A percentile compares a stretch with the other conserved stretches of the same genome.
These are phyloP conservation scores for Mucor mucedo DNA, from an alignment of 371 early-diverging fungal genomes.

Conservation along the genomic window DNA sequence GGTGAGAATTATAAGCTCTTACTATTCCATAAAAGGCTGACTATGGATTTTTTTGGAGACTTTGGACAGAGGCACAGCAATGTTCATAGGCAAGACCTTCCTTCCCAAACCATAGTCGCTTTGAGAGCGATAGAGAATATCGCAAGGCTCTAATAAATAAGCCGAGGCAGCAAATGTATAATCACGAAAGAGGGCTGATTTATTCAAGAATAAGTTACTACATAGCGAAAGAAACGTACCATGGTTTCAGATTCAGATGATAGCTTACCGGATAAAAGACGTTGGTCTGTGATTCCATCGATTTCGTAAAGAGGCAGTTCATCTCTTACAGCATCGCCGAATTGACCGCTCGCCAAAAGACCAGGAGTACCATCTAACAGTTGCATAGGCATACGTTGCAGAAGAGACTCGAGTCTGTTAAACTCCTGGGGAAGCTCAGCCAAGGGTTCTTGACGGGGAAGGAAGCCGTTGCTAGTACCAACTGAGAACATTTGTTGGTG, in stretches of 20 bases:
- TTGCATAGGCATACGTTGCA: conserved; percentile 81
- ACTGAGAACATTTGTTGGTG: conserved; percentile 61
- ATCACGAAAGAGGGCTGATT: conserved; percentile 80
- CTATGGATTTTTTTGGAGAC: conserved; percentile 76
- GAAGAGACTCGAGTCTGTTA: conserved; percentile 67
- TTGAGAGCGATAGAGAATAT: conserved; percentile 68
- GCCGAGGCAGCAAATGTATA: conserved; percentile 87
- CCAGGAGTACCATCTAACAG: conserved; percentile 71
- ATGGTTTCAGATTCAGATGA: background rate
- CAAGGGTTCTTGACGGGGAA: conserved; percentile 74
- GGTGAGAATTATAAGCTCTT: conserved; percentile 18
- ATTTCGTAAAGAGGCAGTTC: conserved; percentile 80
- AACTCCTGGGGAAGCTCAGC: conserved; percentile 70
- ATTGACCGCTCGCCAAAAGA: conserved; percentile 76
- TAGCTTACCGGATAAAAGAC: conserved; percentile 67
- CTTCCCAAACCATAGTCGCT: conserved; percentile 84
- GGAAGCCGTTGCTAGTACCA: conserved; percentile 70
- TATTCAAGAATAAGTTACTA: background rate
- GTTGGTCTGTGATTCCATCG: conserved; percentile 67
- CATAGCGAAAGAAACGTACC: background rate
- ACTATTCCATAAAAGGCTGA: conserved; percentile 90
- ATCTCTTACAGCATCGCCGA: conserved; percentile 77
- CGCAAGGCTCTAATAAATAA: conserved; percentile 90
- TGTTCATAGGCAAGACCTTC: conserved; percentile 71
- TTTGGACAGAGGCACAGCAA: conserved; percentile 80